These are phyloP conservation scores for Colletotrichum melonis DNA, from an alignment of 2,329 filamentous ascomycete species.

Conservation along the genomic window DNA sequence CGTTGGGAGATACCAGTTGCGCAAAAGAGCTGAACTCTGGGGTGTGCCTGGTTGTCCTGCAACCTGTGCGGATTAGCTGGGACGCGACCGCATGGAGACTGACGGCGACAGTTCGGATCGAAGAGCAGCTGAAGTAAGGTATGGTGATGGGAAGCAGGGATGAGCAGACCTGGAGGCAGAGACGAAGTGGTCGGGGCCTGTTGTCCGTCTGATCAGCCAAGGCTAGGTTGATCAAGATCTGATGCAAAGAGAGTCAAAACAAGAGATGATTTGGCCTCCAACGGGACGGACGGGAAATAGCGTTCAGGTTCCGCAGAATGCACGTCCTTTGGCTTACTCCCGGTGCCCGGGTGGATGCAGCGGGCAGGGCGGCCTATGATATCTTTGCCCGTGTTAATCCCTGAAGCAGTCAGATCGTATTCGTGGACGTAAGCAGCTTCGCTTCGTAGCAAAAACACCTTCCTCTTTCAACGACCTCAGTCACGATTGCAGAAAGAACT, in stretches of 20 bases:
- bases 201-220: background rate
- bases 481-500: too few species aligned
- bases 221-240: background rate
- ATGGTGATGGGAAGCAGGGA: too few species aligned
- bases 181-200: background rate
- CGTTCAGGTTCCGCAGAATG: background rate
- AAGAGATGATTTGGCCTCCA: conserved; percentile 9
- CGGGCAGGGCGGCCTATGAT: background rate
- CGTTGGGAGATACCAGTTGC: conserved; percentile 4
- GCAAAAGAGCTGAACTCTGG: background rate
- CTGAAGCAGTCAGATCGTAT: background rate
- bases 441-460: background rate
- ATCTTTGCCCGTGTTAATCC: background rate
- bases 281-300: background rate
- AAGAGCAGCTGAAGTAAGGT: background rate
- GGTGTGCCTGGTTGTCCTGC: background rate
- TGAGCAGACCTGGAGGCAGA: background rate
- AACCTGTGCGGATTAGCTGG: background rate
- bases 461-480: too few species aligned
- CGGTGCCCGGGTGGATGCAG: background rate
- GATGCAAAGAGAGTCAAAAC: background rate
- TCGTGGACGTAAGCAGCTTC: background rate
- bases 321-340: background rate
- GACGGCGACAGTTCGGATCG: conserved; percentile 17
- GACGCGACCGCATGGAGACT: background rate